Evolutionary conservation across 768 basidiomycete genomes (phyloP).

Genomic region (Mycena polygramma): DNA sequence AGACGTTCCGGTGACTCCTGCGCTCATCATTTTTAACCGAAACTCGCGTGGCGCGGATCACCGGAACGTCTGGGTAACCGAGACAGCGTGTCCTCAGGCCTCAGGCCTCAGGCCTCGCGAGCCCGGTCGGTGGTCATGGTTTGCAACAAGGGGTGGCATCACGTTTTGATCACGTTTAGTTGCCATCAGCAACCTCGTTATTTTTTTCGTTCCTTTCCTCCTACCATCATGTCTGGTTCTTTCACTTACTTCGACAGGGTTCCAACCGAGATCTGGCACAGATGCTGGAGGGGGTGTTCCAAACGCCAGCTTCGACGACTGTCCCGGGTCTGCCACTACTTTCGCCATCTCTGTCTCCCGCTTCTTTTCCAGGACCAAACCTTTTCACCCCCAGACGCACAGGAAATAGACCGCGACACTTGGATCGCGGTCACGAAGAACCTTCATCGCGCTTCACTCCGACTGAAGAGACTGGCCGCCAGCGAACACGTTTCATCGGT

Average conservation of each 20-base stretch:
- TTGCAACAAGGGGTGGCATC: too few relatives aligned
- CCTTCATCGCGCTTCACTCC: not conserved
- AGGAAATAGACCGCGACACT: not conserved
- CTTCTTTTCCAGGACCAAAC: not conserved
- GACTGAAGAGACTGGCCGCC: not conserved
- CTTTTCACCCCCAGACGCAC: not conserved
- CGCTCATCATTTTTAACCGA: too few relatives aligned
- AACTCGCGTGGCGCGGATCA: too few relatives aligned
- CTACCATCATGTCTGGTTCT: too few relatives aligned
- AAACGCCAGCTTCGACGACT: not conserved
- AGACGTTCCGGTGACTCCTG: too few relatives aligned
- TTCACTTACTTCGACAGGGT: not conserved
- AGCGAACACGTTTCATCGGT: not conserved
- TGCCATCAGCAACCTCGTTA: too few relatives aligned
- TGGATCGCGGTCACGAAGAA: not conserved
- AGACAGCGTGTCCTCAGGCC: too few relatives aligned
- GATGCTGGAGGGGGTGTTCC: not conserved
- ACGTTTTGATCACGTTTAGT: too few relatives aligned
- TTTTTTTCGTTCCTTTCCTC: too few relatives aligned
- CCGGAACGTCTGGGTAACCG: too few relatives aligned
- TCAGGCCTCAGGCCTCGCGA: too few relatives aligned
- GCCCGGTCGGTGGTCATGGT: too few relatives aligned
- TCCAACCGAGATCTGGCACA: not conserved
- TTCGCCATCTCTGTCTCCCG: not conserved
- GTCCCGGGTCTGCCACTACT: not conserved